phyloP scores from a whole-genome alignment of 495 filamentous ascomycete species.

The Parmelia sp. region DNA sequence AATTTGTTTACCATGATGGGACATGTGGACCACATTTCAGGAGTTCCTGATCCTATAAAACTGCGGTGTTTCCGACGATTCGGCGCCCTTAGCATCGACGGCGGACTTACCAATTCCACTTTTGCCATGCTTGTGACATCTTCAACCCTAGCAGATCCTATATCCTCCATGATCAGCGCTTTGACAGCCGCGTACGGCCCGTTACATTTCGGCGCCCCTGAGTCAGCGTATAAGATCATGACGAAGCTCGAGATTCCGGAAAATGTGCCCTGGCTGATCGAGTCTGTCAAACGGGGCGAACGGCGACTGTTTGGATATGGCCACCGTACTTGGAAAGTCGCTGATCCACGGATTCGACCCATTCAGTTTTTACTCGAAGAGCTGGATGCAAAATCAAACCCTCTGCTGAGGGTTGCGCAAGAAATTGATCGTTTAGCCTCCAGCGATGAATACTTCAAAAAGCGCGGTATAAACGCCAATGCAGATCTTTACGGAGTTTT shows the following conservation, averaged over 20 bases:
- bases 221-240: conserved; percentile 47
- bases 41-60: conserved; percentile 23
- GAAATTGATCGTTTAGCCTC: conserved; percentile 45
- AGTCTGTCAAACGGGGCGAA: conserved; percentile 45
- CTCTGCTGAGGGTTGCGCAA: conserved; percentile 44
- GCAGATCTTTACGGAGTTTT: conserved; percentile 54
- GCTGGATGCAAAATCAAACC: conserved; percentile 35
- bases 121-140: conserved; percentile 34
- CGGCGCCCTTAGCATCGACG: conserved; percentile 33
- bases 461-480: conserved; percentile 46
- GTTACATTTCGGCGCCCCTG: conserved; percentile 54
- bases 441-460: conserved; percentile 47
- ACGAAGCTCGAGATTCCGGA: conserved; percentile 40
- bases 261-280: conserved; percentile 44
- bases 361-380: conserved; percentile 44
- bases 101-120: conserved; percentile 34
- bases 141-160: conserved; percentile 35
- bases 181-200: conserved; percentile 48
- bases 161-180: conserved; percentile 41
- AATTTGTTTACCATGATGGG: conserved; percentile 37
- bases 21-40: conserved; percentile 22
- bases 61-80: conserved; percentile 35
- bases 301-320: conserved; percentile 55
- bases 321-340: conserved; percentile 50
- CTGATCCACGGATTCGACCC: conserved; percentile 45